Percentiles rank a stretch among this genome's conserved stretches.
phyloP scores from a whole-genome alignment of 1,139 yeast genomes.

The Scheffersomyces parashehatae region DNA sequence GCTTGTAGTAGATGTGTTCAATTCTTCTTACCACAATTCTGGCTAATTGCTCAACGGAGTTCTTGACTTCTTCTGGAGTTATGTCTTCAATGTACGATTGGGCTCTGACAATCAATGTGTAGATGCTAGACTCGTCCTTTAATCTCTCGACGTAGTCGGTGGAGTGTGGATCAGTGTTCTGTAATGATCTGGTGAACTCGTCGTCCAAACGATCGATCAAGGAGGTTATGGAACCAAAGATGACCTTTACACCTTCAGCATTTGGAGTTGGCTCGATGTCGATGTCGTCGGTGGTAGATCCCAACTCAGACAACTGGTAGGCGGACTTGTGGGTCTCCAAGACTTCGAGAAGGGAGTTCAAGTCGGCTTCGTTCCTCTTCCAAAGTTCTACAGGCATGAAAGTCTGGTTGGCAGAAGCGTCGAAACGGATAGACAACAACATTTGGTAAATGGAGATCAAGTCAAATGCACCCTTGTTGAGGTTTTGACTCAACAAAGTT shows the following conservation, averaged over 20 bases:
- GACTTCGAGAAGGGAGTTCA: constrained; percentile 60
- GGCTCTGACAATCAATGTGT: constrained; percentile 75
- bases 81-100: constrained; percentile 81
- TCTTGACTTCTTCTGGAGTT: constrained; percentile 46
- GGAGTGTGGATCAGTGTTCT: constrained; percentile 91
- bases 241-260: constrained; percentile 63
- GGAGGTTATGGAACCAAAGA: constrained; percentile 84
- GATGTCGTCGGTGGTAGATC: constrained; percentile 74
- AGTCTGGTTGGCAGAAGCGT: constrained; percentile 64
- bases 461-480: constrained; percentile 53
- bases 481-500: constrained; percentile 45
- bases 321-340: constrained; percentile 60
- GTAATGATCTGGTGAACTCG: constrained; percentile 86
- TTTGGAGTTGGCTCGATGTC: constrained; percentile 75
- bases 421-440: constrained; percentile 87
- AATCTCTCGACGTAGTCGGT: constrained; percentile 90
- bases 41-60: constrained; percentile 62
- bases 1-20: constrained; percentile 93
- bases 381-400: constrained; percentile 84
- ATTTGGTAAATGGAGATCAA: constrained; percentile 75
- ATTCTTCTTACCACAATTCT: constrained; percentile 82
- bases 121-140: constrained; percentile 80
- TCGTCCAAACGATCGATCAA: constrained; percentile 93
- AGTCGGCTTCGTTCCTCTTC: constrained; percentile 68
- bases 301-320: constrained; percentile 78